phyloP scores from a whole-genome alignment of 2,329 filamentous ascomycete species.

The Zopfia rhizophila region DNA sequence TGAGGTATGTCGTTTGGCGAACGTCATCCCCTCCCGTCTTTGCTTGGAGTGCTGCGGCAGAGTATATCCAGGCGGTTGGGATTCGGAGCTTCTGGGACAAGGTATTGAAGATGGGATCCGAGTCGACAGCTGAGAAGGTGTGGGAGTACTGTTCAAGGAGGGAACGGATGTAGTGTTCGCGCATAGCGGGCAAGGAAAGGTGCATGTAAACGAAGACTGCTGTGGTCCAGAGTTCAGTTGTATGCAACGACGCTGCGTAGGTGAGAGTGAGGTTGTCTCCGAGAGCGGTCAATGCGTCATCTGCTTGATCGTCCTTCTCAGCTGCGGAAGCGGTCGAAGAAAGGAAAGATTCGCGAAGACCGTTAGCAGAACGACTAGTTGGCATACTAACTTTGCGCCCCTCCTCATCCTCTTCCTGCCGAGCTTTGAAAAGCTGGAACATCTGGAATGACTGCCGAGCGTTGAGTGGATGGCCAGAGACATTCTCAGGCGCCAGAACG shows the following conservation, averaged over 20 bases:
- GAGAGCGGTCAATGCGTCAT: conserved; percentile 67
- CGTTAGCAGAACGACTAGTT: conserved; percentile 30
- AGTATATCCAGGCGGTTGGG: conserved; percentile 83
- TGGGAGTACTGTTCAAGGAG: conserved; percentile 69
- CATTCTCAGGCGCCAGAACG: conserved; percentile 79
- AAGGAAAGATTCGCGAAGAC: conserved; percentile 36
- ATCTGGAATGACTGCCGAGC: conserved; percentile 87
- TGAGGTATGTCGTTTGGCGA: conserved; percentile 71
- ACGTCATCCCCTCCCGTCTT: conserved; percentile 74
- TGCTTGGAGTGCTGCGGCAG: conserved; percentile 85
- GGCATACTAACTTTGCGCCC: conserved; percentile 47
- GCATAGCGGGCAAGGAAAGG: conserved; percentile 70
- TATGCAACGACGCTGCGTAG: conserved; percentile 49
- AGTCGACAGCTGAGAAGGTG: conserved; percentile 68
- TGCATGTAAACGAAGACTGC: conserved; percentile 83
- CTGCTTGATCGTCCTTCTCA: conserved; percentile 62
- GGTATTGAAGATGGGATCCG: conserved; percentile 66
- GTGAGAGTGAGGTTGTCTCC: conserved; percentile 66
- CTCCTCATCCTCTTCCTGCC: conserved; percentile 33
- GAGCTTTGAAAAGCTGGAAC: conserved; percentile 64
- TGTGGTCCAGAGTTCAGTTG: conserved; percentile 47
- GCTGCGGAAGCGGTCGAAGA: conserved; percentile 40
- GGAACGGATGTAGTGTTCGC: conserved; percentile 77
- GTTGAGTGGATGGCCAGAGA: conserved; percentile 78
- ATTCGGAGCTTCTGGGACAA: conserved; percentile 75